These are phyloP conservation scores for Diaporthe aspalathi DNA, from an alignment of 2,329 filamentous ascomycete genomes.

Conservation along the genomic window DNA sequence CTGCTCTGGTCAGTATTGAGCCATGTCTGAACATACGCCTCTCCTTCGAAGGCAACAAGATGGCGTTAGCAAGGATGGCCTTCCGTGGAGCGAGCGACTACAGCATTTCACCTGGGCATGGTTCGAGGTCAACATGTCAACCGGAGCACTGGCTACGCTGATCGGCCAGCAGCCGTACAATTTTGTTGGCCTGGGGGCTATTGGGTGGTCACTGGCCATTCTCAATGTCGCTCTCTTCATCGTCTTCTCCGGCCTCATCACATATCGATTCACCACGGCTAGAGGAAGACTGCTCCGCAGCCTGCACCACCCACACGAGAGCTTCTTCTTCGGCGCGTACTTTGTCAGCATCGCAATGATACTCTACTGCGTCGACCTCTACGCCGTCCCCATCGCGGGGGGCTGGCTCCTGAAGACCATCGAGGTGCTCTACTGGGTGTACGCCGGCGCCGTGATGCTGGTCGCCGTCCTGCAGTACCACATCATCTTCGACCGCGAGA, in stretches of 20 bases:
- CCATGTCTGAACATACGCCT: neutral
- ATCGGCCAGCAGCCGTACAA: slow-evolving; percentile 53
- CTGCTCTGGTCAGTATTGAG: neutral
- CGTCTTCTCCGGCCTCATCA: slow-evolving; percentile 63
- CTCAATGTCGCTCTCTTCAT: slow-evolving; percentile 63
- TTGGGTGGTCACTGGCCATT: slow-evolving; percentile 61
- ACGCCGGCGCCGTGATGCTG: slow-evolving; percentile 53
- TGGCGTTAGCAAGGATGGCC: neutral
- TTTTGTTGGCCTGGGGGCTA: slow-evolving; percentile 58
- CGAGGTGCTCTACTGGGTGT: slow-evolving; percentile 63
- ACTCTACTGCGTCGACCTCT: slow-evolving; percentile 73
- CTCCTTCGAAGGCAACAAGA: neutral
- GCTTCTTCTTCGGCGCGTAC: slow-evolving; percentile 71
- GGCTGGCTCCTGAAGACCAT: slow-evolving; percentile 61
- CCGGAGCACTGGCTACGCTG: slow-evolving; percentile 48
- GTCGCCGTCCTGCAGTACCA: slow-evolving; percentile 48
- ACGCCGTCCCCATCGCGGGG: slow-evolving; percentile 63
- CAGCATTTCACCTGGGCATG: slow-evolving; percentile 45
- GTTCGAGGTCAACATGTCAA: slow-evolving; percentile 51
- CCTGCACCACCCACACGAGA: slow-evolving; percentile 73
- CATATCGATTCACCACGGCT: slow-evolving; percentile 67
- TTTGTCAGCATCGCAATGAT: slow-evolving; percentile 74
- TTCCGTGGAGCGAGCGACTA: slow-evolving; percentile 9
- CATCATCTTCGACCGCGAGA: slow-evolving; percentile 48
- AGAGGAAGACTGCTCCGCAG: slow-evolving; percentile 69